Evolutionary conservation across 495 filamentous ascomycete species (phyloP).

Genomic region (Aspergillus indologenus): DNA sequence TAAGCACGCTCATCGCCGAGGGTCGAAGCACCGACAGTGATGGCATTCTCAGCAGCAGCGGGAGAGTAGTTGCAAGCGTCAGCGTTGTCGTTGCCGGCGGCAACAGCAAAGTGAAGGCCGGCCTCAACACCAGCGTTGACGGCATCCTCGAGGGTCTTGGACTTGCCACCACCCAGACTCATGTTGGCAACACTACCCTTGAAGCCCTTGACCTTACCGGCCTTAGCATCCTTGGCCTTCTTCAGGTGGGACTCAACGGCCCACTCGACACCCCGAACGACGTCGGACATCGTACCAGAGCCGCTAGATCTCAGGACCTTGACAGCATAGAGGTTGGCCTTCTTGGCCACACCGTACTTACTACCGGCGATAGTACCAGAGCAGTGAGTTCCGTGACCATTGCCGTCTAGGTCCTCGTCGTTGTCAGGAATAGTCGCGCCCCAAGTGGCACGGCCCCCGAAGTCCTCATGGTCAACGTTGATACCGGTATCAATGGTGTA

Average conservation of each 20-base stretch:
- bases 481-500: slow-evolving; percentile 99
- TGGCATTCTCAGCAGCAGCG: slow-evolving; percentile 84
- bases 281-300: slow-evolving; percentile 97
- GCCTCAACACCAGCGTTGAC: slow-evolving; percentile 90
- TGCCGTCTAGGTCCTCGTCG: slow-evolving; percentile 90
- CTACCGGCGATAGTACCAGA: slow-evolving; percentile 96
- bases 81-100: slow-evolving; percentile 96
- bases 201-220: slow-evolving; percentile 82
- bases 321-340: slow-evolving; percentile 92
- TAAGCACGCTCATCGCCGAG: slow-evolving; percentile 95
- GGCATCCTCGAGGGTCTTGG: slow-evolving; percentile 78
- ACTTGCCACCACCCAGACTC: slow-evolving; percentile 97
- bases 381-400: slow-evolving; percentile 99
- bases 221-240: slow-evolving; percentile 71
- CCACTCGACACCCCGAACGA: slow-evolving; percentile 97
- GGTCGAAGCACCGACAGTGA: slow-evolving; percentile 95
- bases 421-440: slow-evolving; percentile 88
- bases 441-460: slow-evolving; percentile 93
- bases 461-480: slow-evolving; percentile 92
- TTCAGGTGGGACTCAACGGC: slow-evolving; percentile 76
- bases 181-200: slow-evolving; percentile 99
- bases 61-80: slow-evolving; percentile 99
- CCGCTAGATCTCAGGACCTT: slow-evolving; percentile 98
- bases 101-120: slow-evolving; percentile 95
- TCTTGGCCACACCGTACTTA: slow-evolving; percentile 99